A percentile compares a stretch with the other conserved stretches of the same genome.
Conservation (phyloP, 306 rosid species). For the Dalbergia cultrata region DNA sequence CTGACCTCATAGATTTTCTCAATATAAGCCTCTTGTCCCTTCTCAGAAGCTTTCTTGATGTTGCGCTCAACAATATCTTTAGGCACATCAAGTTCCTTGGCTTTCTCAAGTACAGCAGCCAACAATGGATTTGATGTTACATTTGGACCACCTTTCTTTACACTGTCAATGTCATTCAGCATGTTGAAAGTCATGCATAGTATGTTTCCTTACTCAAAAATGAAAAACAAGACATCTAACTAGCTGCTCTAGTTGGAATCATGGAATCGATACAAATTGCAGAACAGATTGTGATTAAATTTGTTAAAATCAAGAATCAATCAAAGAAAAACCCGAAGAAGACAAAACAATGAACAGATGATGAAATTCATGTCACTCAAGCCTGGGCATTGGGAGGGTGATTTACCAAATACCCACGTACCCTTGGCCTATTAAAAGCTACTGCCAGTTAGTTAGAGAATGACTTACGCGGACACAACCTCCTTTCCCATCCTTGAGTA, state of each 20-base stretch:
- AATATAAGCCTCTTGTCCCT: constrained; percentile 91
- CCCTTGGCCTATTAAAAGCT: constrained; percentile 17
- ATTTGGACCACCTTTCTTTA: constrained; percentile 87
- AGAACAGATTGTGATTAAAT: constrained; percentile 3
- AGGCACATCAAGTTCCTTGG: constrained; percentile 97
- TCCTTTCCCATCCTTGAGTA: constrained; percentile 89
- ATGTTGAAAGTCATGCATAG: constrained; percentile 32
- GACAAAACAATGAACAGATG: neutral
- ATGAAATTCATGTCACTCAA: constrained; percentile 12
- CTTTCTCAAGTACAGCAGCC: constrained; percentile 83
- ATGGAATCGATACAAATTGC: constrained; percentile 26
- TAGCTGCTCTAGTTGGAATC: constrained; percentile 31
- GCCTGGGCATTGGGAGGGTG: neutral
- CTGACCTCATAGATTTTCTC: constrained; percentile 89
- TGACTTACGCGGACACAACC: constrained; percentile 90
- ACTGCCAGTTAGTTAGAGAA: constrained; percentile 10
- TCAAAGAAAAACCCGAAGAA: constrained; percentile 4
- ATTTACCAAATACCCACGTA: constrained; percentile 1
- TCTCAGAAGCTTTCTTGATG: constrained; percentile 89
- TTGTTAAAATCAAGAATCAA: constrained; percentile 14
- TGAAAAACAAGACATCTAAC: constrained; percentile 13
- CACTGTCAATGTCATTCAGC: constrained; percentile 65
- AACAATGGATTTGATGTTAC: constrained; percentile 69
- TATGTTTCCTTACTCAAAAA: constrained; percentile 7
- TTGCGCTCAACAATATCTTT: constrained; percentile 89